Conservation (phyloP, 768 basidiomycete species). For the Lactarius psammicola region DNA sequence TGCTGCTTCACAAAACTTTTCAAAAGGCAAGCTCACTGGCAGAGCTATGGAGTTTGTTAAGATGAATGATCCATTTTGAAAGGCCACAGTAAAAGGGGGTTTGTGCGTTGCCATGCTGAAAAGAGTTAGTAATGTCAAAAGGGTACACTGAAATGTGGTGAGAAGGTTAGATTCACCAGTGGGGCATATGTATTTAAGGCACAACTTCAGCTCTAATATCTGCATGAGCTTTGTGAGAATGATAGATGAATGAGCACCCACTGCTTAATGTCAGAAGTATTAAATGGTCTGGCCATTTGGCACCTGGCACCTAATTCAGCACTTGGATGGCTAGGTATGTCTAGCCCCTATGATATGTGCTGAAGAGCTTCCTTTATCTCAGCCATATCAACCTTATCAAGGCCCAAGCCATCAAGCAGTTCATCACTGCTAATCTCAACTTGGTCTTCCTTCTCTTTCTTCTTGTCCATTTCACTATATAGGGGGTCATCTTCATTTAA, state of each 20-base stretch:
- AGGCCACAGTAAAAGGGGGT: not conserved
- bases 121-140: not conserved
- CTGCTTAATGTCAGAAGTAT: not conserved
- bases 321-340: too few relatives aligned
- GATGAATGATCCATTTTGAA: not conserved
- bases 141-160: not conserved
- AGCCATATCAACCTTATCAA: not conserved
- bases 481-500: too few relatives aligned
- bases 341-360: not conserved
- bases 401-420: not conserved
- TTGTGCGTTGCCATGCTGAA: not conserved
- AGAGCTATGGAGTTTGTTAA: not conserved
- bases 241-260: too few relatives aligned
- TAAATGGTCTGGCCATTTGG: too few relatives aligned
- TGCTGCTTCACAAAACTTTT: not conserved
- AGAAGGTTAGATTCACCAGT: not conserved
- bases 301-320: not conserved
- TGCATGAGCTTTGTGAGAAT: too few relatives aligned
- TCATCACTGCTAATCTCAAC: not conserved
- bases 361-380: not conserved
- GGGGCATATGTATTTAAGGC: not conserved
- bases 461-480: too few relatives aligned
- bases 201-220: not conserved
- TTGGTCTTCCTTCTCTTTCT: too few relatives aligned
- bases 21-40: not conserved